Evolutionary conservation across 805 yeast genomes (phyloP).

Genomic region (Wickerhamomyces xylosicus): DNA sequence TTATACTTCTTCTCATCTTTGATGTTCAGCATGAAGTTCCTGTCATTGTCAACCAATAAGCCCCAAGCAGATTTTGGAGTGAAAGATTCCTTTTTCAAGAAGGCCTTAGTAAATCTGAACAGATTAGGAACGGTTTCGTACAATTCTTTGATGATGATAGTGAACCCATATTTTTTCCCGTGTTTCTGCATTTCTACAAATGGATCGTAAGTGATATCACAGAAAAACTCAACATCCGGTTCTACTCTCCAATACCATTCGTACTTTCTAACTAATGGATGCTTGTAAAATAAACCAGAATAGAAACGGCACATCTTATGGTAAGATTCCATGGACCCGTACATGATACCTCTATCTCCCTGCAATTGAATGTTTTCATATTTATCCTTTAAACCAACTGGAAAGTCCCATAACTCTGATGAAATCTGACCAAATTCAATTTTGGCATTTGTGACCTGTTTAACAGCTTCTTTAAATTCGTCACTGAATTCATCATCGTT

Average conservation of each 20-base stretch:
- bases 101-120: slow-evolving; percentile 62
- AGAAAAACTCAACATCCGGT: slow-evolving; percentile 82
- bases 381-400: slow-evolving; percentile 25
- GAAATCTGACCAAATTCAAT: slow-evolving; percentile 67
- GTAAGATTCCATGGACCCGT: slow-evolving; percentile 74
- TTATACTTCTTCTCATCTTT: slow-evolving; percentile 22
- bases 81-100: slow-evolving; percentile 37
- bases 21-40: slow-evolving; percentile 21
- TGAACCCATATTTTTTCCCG: slow-evolving; percentile 77
- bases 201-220: slow-evolving; percentile 90
- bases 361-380: slow-evolving; percentile 56
- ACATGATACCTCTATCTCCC: slow-evolving; percentile 76
- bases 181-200: slow-evolving; percentile 64
- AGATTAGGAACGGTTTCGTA: slow-evolving; percentile 75
- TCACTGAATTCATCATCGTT: slow-evolving; percentile 70
- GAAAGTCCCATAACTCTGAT: slow-evolving; percentile 60
- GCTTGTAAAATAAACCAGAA: slow-evolving; percentile 74
- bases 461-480: slow-evolving; percentile 47
- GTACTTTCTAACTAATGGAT: slow-evolving; percentile 55
- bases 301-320: slow-evolving; percentile 95
- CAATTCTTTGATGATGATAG: slow-evolving; percentile 68
- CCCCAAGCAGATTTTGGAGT: slow-evolving; percentile 60
- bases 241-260: slow-evolving; percentile 98
- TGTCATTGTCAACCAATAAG: slow-evolving; percentile 39
- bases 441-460: slow-evolving; percentile 41